A percentile compares a stretch with the other conserved stretches of the same genome.
Conservation (phyloP, 78 protist species). For the Bodo saltans region DNA sequence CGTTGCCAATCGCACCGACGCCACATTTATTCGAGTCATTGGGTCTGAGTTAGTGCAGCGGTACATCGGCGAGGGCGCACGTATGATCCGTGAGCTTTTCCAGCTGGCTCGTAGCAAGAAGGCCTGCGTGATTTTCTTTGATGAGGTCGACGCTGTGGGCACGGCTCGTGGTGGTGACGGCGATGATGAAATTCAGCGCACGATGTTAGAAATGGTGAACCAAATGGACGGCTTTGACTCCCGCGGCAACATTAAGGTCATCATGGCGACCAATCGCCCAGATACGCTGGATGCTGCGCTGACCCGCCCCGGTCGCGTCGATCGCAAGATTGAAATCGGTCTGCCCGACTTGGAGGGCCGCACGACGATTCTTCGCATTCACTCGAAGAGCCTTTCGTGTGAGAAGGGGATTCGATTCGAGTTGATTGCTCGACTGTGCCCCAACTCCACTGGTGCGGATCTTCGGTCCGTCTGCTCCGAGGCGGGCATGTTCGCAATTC, state of each 20-base stretch:
- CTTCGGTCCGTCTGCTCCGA: slow-evolving; percentile 69
- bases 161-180: slow-evolving; percentile 87
- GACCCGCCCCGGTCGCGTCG: slow-evolving; percentile 97
- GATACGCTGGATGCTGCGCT: slow-evolving; percentile 97
- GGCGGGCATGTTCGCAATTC: slow-evolving; percentile 90
- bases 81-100: slow-evolving; percentile 98
- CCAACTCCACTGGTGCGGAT: slow-evolving; percentile 92
- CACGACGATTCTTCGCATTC: slow-evolving; percentile 87
- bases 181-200: slow-evolving; percentile 98
- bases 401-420: slow-evolving; percentile 95
- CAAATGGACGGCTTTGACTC: slow-evolving; percentile 99
- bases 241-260: slow-evolving; percentile 97
- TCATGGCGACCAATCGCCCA: slow-evolving; percentile 96
- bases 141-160: slow-evolving; percentile 99
- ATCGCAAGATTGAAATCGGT: slow-evolving; percentile 94
- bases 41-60: slow-evolving; percentile 98
- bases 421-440: slow-evolving; percentile 97
- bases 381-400: slow-evolving; percentile 73
- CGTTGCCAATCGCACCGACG: slow-evolving; percentile 99
- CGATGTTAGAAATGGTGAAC: slow-evolving; percentile 98
- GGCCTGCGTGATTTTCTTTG: slow-evolving; percentile 97
- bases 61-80: slow-evolving; percentile 97
- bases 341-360: slow-evolving; percentile 95
- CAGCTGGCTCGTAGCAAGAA: slow-evolving; percentile 95
- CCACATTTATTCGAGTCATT: slow-evolving; percentile 97